Evolutionary conservation across 1,139 yeast species (phyloP).

Genomic region (Trichomonascaceae sp.): DNA sequence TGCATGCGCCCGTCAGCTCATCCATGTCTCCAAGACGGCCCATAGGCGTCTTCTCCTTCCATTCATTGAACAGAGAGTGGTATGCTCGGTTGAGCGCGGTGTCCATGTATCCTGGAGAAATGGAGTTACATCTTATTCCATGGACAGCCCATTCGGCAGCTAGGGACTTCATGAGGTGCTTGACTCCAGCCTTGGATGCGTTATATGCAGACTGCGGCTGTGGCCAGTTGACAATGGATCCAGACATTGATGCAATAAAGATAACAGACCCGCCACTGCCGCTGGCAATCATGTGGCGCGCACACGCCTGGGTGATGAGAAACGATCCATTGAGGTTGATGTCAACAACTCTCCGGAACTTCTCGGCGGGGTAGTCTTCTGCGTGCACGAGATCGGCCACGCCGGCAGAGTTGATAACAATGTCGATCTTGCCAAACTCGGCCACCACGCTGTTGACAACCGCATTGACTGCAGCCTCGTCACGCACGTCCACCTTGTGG

Average conservation of each 20-base stretch:
- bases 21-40: slow-evolving; percentile 56
- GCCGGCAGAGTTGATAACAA: slow-evolving; percentile 64
- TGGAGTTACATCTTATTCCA: slow-evolving; percentile 40
- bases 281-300: slow-evolving; percentile 54
- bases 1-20: slow-evolving; percentile 57
- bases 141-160: slow-evolving; percentile 48
- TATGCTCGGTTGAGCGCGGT: slow-evolving; percentile 43
- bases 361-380: slow-evolving; percentile 63
- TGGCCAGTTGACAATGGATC: slow-evolving; percentile 70
- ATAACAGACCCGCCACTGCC: slow-evolving; percentile 37
- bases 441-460: slow-evolving; percentile 39
- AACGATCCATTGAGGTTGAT: slow-evolving; percentile 73
- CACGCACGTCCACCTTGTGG: slow-evolving; percentile 52
- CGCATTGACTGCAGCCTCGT: slow-evolving; percentile 38
- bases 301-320: slow-evolving; percentile 54
- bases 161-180: slow-evolving; percentile 39
- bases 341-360: slow-evolving; percentile 61
- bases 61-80: slow-evolving; percentile 34
- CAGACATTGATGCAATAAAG: slow-evolving; percentile 78
- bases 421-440: slow-evolving; percentile 49
- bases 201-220: slow-evolving; percentile 64
- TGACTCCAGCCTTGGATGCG: slow-evolving; percentile 50
- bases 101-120: slow-evolving; percentile 46
- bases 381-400: slow-evolving; percentile 74
- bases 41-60: slow-evolving; percentile 52